phyloP scores from a whole-genome alignment of 108 stramenopile species.

The Cyclotella kingstonii region DNA sequence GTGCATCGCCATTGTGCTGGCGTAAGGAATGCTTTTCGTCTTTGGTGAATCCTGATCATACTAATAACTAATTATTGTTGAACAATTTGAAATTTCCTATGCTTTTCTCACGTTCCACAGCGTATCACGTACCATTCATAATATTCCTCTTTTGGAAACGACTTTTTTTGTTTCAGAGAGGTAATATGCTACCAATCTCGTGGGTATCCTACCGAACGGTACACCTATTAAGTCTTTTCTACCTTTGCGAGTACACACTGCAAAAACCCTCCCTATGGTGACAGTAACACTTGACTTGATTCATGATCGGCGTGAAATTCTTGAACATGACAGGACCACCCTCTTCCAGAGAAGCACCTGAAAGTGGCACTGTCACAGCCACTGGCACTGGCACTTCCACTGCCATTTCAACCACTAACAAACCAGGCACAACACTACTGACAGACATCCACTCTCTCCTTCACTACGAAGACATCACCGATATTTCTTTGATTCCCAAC shows the following conservation, averaged over 20 bases:
- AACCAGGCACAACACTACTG: constrained; percentile 15
- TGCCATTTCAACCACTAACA: not conserved
- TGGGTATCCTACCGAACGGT: not conserved
- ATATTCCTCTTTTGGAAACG: too few species aligned
- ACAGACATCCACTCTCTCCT: constrained; percentile 33
- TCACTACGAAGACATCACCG: constrained; percentile 19
- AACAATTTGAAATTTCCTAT: too few species aligned
- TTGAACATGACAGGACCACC: not conserved
- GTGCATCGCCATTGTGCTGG: too few species aligned
- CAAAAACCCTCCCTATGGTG: not conserved
- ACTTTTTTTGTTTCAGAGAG: too few species aligned
- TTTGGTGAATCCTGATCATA: too few species aligned
- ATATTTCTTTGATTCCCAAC: constrained; percentile 21
- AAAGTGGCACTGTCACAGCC: not conserved
- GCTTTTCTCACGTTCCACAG: too few species aligned
- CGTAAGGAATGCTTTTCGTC: too few species aligned
- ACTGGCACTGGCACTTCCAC: not conserved
- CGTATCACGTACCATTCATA: too few species aligned
- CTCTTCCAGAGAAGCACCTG: not conserved
- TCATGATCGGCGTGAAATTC: not conserved
- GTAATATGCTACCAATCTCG: too few species aligned
- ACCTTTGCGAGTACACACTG: too few species aligned
- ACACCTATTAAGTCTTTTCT: not conserved
- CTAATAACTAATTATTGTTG: too few species aligned
- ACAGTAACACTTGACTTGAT: not conserved